Conservation (phyloP, 108 stramenopile species). For the Skeletonema costatum region DNA sequence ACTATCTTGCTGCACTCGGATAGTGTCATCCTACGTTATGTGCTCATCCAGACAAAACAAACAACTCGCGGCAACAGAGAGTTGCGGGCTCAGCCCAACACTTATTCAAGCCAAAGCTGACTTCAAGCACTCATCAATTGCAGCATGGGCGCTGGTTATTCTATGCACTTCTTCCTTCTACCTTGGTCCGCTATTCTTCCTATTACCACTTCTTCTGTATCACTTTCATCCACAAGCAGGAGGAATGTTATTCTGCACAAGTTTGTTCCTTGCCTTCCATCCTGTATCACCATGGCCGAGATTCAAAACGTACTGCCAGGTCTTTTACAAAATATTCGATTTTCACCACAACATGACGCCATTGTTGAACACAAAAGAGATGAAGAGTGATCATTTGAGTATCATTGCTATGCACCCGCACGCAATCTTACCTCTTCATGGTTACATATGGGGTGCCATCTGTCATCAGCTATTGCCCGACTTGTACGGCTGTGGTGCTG, state of each 20-base stretch:
- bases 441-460: slow-evolving; percentile 30
- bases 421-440: slow-evolving; percentile 40
- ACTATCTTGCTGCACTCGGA: too few species aligned
- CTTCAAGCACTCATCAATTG: neutral
- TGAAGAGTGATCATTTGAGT: slow-evolving; percentile 6
- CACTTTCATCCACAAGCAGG: slow-evolving; percentile 1
- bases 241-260: neutral
- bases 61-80: slow-evolving; percentile 2
- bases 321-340: slow-evolving; percentile 32
- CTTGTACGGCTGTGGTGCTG: slow-evolving; percentile 20
- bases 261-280: slow-evolving; percentile 15
- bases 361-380: neutral
- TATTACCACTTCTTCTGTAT: neutral
- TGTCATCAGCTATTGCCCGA: slow-evolving; percentile 33
- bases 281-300: slow-evolving; percentile 16
- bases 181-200: slow-evolving; percentile 1
- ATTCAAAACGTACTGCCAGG: slow-evolving; percentile 21
- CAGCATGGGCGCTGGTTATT: slow-evolving; percentile 5
- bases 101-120: slow-evolving; percentile 3
- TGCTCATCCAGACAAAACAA: neutral
- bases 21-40: neutral
- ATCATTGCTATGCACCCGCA: slow-evolving; percentile 38
- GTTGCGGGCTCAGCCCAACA: neutral
- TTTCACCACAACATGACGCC: slow-evolving; percentile 32
- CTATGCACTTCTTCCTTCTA: slow-evolving; percentile 4